These are phyloP conservation scores for Neurospora sp. DNA, from an alignment of 495 filamentous ascomycete species.

Conservation along the genomic window DNA sequence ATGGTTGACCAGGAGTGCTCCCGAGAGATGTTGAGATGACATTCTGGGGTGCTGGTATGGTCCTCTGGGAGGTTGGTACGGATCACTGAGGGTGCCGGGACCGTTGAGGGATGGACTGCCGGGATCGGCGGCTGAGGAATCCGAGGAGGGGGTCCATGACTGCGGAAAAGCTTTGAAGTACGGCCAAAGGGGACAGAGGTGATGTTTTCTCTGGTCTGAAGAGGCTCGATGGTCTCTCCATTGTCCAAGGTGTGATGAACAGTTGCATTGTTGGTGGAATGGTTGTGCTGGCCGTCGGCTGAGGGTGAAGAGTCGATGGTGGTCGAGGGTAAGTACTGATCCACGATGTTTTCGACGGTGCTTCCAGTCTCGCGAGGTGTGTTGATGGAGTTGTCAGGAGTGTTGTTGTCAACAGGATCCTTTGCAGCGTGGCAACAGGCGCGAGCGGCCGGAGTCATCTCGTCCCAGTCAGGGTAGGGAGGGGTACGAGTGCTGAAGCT, in stretches of 20 bases:
- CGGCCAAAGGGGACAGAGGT: neutral
- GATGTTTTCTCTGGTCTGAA: neutral
- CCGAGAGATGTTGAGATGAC: neutral
- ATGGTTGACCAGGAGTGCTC: neutral
- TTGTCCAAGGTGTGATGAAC: neutral
- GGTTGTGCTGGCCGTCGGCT: neutral
- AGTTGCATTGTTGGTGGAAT: neutral
- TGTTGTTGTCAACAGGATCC: neutral
- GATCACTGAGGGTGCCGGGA: neutral
- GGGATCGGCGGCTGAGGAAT: neutral
- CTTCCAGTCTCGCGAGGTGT: conserved; percentile 12
- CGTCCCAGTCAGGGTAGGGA: neutral
- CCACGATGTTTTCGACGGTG: conserved; percentile 23
- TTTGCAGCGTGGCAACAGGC: neutral
- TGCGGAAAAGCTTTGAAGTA: neutral
- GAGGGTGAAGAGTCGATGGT: conserved; percentile 3
- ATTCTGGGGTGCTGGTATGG: neutral
- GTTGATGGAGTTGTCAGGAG: neutral
- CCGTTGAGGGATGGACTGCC: neutral
- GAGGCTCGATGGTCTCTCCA: neutral
- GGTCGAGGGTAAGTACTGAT: conserved; percentile 14
- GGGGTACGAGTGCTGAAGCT: neutral
- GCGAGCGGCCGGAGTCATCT: neutral
- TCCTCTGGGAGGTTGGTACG: neutral
- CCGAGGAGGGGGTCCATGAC: neutral